Conservation (phyloP, 1,284 basidiomycete species). For the Laetiporus sulphureus region DNA sequence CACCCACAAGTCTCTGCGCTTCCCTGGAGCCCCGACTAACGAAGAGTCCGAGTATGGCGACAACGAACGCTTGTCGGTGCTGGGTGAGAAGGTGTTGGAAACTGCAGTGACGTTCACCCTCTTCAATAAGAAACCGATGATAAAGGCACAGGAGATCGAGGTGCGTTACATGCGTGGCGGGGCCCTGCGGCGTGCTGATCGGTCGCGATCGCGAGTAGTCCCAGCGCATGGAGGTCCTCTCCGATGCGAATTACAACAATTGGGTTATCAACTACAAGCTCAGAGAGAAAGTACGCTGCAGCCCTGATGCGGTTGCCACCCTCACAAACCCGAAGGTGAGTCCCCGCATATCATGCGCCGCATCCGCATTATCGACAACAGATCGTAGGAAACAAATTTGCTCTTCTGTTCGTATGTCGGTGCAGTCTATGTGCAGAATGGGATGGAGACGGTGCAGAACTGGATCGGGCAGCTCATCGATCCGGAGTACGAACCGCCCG, state of each 20-base stretch:
- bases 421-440: conserved; percentile 52
- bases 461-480: conserved; percentile 56
- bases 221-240: conserved; percentile 31
- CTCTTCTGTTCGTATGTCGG: conserved; percentile 65
- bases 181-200: not conserved
- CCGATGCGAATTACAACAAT: conserved; percentile 39
- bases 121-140: conserved; percentile 48
- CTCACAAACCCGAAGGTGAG: conserved; percentile 45
- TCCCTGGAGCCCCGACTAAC: conserved; percentile 31
- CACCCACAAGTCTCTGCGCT: conserved; percentile 58
- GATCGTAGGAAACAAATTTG: conserved; percentile 43
- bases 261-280: conserved; percentile 57
- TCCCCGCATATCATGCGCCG: conserved; percentile 7
- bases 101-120: conserved; percentile 42
- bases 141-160: conserved; percentile 41
- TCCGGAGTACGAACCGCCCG: conserved; percentile 26
- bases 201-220: conserved; percentile 24
- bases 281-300: conserved; percentile 51
- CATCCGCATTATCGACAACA: conserved; percentile 7
- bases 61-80: conserved; percentile 47
- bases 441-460: conserved; percentile 40
- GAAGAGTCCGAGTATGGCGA: conserved; percentile 42
- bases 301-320: conserved; percentile 32
- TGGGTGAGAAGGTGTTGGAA: conserved; percentile 49
- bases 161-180: conserved; percentile 25